Evolutionary conservation across 1,139 yeast genomes (phyloP), one percentile per base, ranked within the genome.

Genomic region (Groenewaldozyma auringiensis): DNA sequence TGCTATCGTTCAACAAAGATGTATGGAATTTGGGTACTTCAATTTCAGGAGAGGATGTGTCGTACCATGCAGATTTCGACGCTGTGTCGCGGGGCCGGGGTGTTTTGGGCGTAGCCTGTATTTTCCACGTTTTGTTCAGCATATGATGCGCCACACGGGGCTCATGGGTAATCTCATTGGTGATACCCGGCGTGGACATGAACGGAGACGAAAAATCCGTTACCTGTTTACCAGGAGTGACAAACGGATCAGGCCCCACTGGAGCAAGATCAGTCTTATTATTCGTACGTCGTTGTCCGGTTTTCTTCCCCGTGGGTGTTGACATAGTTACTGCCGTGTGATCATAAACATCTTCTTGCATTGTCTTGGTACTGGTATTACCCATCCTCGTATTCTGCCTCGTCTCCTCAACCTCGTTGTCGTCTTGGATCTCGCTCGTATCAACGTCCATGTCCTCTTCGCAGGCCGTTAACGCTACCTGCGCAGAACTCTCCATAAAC

Each of bases 401-500:
- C 25, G 22, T 13, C 25, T 33, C 29, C 17, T 37, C 36, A 8
- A 27, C 40, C 13, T 17, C 17, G 17, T 29, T 22, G 18, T 41
- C 44, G 6, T 34, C 20, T 21, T 39, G 37, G n/a, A 32, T 13
- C n/a, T 21, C 48, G 6, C 45, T 51, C 16, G 47, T 45, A 17
- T 43, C 54, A 3, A 45, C 52, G 4, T 47, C 48, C 2, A 50
- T 56, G 37, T 56, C 74, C 41, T 77, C 83, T 53, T 78, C 83
- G 54, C 75, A 77, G 35, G 80, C 78, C 20, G 74, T 67, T 29
- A 81, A 63, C 51, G 78, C 78, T 21, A 79, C 87, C 57, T 81
- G 79, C 2, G 92, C 89, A 31, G 87, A 79, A 48, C 81, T 78
- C 58, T 84, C 94, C 54, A 83, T 72, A 60, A 84, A 83, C 41